These are phyloP conservation scores for Alliaria petiolata DNA, from an alignment of 345 rosid species.

Conservation along the genomic window DNA sequence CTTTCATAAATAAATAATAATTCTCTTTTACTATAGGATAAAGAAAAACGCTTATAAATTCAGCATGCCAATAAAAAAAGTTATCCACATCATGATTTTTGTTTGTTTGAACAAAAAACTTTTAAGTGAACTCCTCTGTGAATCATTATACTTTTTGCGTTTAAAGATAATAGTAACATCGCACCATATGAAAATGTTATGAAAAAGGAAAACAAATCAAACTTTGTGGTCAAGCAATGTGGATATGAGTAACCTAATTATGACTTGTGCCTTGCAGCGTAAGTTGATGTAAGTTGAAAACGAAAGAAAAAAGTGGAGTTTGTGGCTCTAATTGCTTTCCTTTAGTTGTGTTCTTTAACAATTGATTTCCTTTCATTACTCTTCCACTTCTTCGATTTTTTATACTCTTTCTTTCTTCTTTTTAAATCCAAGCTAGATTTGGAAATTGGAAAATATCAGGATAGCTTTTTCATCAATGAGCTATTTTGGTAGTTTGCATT, in stretches of 20 bases:
- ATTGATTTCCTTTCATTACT: background rate
- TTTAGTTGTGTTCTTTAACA: conserved; percentile 3
- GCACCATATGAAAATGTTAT: conserved; percentile 15
- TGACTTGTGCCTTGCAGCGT: conserved; percentile 32
- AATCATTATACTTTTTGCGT: background rate
- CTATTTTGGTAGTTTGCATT: background rate
- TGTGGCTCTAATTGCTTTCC: conserved; percentile 14
- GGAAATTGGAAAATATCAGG: background rate
- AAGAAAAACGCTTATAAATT: background rate
- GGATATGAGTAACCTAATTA: conserved; percentile 28
- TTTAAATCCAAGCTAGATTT: background rate
- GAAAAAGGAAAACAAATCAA: conserved; percentile 24
- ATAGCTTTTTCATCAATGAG: background rate
- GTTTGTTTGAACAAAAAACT: background rate
- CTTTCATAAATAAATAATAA: background rate
- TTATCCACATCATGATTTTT: background rate
- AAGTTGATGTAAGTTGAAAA: conserved; percentile 31
- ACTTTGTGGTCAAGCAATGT: conserved; percentile 35
- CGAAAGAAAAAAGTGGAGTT: background rate
- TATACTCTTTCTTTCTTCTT: no score
- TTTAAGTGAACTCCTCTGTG: conserved; percentile 1
- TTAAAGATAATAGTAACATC: conserved; percentile 26
- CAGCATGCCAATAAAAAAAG: conserved; percentile 8
- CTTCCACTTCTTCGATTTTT: background rate
- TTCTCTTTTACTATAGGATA: background rate